Evolutionary conservation across 1,284 basidiomycete genomes (phyloP).

Genomic region (Cryptococcus sp.): DNA sequence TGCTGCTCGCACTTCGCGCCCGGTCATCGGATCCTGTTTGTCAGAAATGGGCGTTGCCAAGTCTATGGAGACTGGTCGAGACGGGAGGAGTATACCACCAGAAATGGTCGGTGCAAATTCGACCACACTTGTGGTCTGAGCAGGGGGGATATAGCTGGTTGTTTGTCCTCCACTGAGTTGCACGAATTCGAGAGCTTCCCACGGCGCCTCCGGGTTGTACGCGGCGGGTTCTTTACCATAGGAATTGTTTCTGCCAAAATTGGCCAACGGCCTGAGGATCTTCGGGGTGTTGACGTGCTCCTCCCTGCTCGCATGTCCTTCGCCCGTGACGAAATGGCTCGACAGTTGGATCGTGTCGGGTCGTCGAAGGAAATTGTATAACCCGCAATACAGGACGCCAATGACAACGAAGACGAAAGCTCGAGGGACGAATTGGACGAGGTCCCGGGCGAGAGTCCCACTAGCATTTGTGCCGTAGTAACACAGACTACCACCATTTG

Average conservation of each 20-base stretch:
- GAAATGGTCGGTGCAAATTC: constrained; percentile 8
- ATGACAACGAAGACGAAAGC: constrained; percentile 46
- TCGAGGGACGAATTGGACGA: constrained; percentile 48
- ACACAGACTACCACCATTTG: constrained; percentile 35
- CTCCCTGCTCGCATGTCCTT: constrained; percentile 2
- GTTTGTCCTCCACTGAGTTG: constrained; percentile 19
- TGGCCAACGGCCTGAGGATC: constrained; percentile 14
- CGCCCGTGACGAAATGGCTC: constrained; percentile 25
- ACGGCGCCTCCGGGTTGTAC: constrained; percentile 32
- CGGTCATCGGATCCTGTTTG: constrained; percentile 7
- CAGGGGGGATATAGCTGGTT: too few relatives aligned
- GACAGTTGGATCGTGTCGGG: constrained; percentile 49
- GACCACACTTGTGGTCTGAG: neutral
- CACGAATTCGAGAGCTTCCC: constrained; percentile 44
- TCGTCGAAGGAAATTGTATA: constrained; percentile 46
- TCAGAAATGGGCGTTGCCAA: constrained; percentile 5
- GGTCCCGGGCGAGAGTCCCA: constrained; percentile 31
- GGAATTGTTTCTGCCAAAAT: constrained; percentile 6
- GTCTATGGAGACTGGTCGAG: constrained; percentile 13
- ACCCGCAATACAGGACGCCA: constrained; percentile 37
- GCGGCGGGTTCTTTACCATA: constrained; percentile 6
- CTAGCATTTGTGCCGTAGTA: constrained; percentile 33
- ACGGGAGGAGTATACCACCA: constrained; percentile 11
- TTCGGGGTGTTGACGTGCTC: constrained; percentile 1
- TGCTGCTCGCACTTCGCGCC: neutral